Base-by-base conservation (phyloP, 768 basidiomycete species). In the Lentinula sp. region DNA sequence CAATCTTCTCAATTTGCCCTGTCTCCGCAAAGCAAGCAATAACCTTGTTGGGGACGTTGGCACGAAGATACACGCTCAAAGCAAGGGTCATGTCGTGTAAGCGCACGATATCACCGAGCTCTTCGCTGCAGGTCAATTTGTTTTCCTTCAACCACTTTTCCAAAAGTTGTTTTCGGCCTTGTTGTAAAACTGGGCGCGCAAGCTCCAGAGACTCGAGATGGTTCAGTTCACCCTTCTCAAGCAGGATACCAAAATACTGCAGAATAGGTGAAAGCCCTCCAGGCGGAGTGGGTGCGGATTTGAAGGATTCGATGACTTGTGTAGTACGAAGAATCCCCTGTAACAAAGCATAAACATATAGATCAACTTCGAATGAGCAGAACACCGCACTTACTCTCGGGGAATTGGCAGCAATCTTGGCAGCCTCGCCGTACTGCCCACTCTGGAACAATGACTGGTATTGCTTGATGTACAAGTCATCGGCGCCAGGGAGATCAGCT, bases 141-240 rank as follows among this genome's bases (percentile, higher is more conserved):
- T 97, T 98, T 81, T 99, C 97, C 76, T 99, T 99, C 63, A 99
- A 77, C 97, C 97, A 99, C 69, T 98, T 98, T 79, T 99, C 97
- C 15, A 99, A 79, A 49, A 98, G 78, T 69, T 98, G 93, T 75
- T 99, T 98, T 72, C 94, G 86, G 39, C 94, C 94, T 76, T 99
- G 97, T 65, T 92, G 89, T 49, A 99, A 77, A 7, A 99, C 97
- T 16, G 97, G 97, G 51, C 95, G 86, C 1, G 97, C 97, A 50
- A 99, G 84, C 72, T 99, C 97, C 35, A 99, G 74, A 13, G 93
- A 95, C 73, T 99, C 97, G 8, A 89, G 84, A 71, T 96, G 94
- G 74, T 99, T 99, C 61, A 99, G 84, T 75, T 97, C 94, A 28
- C 97, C 97, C 75, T 95, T 97, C 80, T 98, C 97, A 48, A 99